Base-by-base conservation (phyloP, 805 yeast genomes). In the Lipomyces yamanashiensis region DNA sequence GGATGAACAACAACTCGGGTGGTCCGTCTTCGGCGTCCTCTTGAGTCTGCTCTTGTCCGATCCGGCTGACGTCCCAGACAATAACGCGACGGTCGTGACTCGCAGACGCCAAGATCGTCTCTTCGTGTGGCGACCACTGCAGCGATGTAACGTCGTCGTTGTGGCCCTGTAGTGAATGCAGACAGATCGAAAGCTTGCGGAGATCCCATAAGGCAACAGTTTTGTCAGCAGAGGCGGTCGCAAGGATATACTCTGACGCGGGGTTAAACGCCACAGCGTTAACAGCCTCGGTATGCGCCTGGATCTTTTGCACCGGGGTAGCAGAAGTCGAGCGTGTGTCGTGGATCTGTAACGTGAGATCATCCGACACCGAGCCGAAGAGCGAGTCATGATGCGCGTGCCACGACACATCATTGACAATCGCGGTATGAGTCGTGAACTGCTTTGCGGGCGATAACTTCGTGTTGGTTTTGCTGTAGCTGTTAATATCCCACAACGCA, bases 171-270 rank as follows among this genome's bases (percentile, higher is more conserved):
- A 91, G 76, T 61, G 83, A 82, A 70, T 93, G 82, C 39, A 89
- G 70, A 36, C 92, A 89, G 13, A 77, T 74, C 1, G 78, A 68
- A 37, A 85, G 79, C 71, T 85, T 85, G 72, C 96, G 82, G 59
- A 89, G 75, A 73, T 92, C 97, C 86, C 90, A 90, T 33, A 88
- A 77, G 57, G 83, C 84, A 21, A 90, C 83, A n/a, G 86, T 77
- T 70, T 86, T 85, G 73, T 91, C 97, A 34, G 87, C 85, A 12
- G 91, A 88, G 23, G 89, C 96, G 0, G 95, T 88, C 13, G 87
- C 92, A 54, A 89, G 79, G 62, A 90, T 74, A 44, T 83, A 76
- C 37, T 71, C 70, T 45, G 80, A 74, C n/a, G 70, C 70, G 0
- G 90, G 88, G 71, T 87, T 87, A 76, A 88, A 88, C 49, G 82